Evolutionary conservation across 2,329 filamentous ascomycete genomes (phyloP).

Genomic region (Orbilia oligospora): DNA sequence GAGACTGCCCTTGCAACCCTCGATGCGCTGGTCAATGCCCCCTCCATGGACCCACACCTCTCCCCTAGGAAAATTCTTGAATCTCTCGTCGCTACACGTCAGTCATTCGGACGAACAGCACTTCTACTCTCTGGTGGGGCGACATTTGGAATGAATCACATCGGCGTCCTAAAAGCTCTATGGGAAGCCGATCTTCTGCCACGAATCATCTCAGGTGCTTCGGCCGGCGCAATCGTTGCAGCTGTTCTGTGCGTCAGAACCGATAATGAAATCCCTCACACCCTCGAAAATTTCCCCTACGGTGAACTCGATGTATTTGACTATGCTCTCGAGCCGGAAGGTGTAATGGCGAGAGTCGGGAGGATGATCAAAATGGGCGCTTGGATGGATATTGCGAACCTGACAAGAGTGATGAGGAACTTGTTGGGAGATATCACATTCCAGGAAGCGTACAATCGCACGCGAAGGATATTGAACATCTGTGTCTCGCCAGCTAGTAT

Average conservation of each 20-base stretch:
- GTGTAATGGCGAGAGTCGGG: slow-evolving; percentile 77
- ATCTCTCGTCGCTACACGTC: slow-evolving; percentile 78
- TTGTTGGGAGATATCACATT: slow-evolving; percentile 92
- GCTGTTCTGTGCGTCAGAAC: slow-evolving; percentile 83
- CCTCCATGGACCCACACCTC: slow-evolving; percentile 64
- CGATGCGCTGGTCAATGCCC: slow-evolving; percentile 76
- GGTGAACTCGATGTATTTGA: slow-evolving; percentile 88
- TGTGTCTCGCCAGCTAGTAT: slow-evolving; percentile 85
- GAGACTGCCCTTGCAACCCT: slow-evolving; percentile 83
- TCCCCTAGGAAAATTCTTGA: slow-evolving; percentile 73
- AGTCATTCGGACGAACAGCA: slow-evolving; percentile 87
- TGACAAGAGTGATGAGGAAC: slow-evolving; percentile 83
- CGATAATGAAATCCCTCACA: slow-evolving; percentile 80
- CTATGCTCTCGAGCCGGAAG: slow-evolving; percentile 73
- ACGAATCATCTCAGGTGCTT: slow-evolving; percentile 88
- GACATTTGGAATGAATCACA: slow-evolving; percentile 92
- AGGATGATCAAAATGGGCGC: slow-evolving; percentile 83
- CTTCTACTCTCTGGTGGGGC: slow-evolving; percentile 86
- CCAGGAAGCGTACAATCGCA: slow-evolving; percentile 95
- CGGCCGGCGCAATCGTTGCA: slow-evolving; percentile 88
- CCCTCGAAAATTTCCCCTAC: slow-evolving; percentile 80
- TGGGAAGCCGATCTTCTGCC: slow-evolving; percentile 82
- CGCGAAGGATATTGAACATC: slow-evolving; percentile 90
- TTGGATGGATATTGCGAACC: slow-evolving; percentile 86
- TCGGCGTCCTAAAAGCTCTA: slow-evolving; percentile 86